Percentiles rank a stretch among this genome's conserved stretches.
Evolutionary conservation across 2,329 filamentous ascomycete species (phyloP).

Genomic region (Hypoxylon sp.): DNA sequence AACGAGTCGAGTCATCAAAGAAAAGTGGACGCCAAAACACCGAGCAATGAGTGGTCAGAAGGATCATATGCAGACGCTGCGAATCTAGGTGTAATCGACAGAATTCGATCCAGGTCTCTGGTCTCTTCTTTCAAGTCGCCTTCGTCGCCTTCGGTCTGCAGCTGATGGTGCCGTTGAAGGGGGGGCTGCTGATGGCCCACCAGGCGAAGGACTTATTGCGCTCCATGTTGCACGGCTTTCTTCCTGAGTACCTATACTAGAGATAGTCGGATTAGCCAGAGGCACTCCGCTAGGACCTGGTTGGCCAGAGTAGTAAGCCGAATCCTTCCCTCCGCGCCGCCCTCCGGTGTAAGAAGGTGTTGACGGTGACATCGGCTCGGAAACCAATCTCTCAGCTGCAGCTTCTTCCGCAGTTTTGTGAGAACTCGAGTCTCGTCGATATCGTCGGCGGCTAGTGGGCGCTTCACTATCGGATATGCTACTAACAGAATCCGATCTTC

Average conservation of each 20-base stretch:
- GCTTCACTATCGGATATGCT: slow-evolving; percentile 72
- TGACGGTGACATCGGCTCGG: slow-evolving; percentile 66
- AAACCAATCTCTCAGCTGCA: slow-evolving; percentile 61
- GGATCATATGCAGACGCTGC: slow-evolving; percentile 13
- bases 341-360: slow-evolving; percentile 70
- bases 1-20: slow-evolving; percentile 30
- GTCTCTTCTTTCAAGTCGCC: slow-evolving; percentile 69
- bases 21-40: slow-evolving; percentile 44
- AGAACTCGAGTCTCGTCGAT: slow-evolving; percentile 68
- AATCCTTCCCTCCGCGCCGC: slow-evolving; percentile 68
- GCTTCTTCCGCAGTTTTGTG: slow-evolving; percentile 61
- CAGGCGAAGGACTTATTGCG: slow-evolving; percentile 64
- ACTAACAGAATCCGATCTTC: slow-evolving; percentile 67
- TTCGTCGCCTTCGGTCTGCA: slow-evolving; percentile 69
- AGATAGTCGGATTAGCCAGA: slow-evolving; percentile 61
- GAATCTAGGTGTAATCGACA: slow-evolving; percentile 44
- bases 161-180: slow-evolving; percentile 59
- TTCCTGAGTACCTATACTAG: slow-evolving; percentile 62
- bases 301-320: slow-evolving; percentile 72
- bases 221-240: slow-evolving; percentile 69
- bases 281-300: slow-evolving; percentile 59
- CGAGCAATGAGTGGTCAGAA: slow-evolving; percentile 37
- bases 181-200: slow-evolving; percentile 56
- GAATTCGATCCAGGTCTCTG: slow-evolving; percentile 51
- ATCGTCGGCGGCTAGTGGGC: slow-evolving; percentile 61